Conservation (phyloP, 441 rosid species). For the Jatropha podagrica region DNA sequence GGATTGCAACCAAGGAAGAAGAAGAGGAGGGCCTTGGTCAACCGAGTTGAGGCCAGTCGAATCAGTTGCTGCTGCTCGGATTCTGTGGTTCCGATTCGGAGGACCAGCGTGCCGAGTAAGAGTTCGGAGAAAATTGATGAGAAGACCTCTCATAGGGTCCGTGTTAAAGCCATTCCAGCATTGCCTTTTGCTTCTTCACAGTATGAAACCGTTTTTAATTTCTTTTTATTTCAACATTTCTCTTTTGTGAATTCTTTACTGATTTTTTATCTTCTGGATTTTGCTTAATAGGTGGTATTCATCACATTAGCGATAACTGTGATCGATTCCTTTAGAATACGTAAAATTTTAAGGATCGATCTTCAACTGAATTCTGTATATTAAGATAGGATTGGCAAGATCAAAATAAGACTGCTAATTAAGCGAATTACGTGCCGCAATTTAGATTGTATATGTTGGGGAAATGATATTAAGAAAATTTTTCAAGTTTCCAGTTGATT, state of each 20-base stretch:
- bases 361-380: not conserved
- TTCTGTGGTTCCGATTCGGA: conserved; percentile 54
- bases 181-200: conserved; percentile 82
- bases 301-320: not conserved
- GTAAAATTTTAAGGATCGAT: not conserved
- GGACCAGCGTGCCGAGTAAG: conserved; percentile 29
- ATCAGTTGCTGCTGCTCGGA: conserved; percentile 60
- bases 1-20: conserved; percentile 34
- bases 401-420: not conserved
- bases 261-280: not conserved
- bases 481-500: not conserved
- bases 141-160: conserved; percentile 49
- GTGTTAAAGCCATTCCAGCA: conserved; percentile 60
- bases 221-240: not conserved
- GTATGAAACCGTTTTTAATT: conserved; percentile 36
- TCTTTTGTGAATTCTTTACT: not conserved
- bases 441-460: not conserved
- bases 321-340: not conserved
- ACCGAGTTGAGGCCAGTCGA: conserved; percentile 22
- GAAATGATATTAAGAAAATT: not conserved
- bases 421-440: too few relatives aligned
- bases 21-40: conserved; percentile 19
- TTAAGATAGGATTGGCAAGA: not conserved
- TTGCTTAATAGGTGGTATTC: not conserved
- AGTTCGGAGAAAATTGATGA: conserved; percentile 53